phyloP scores from a whole-genome alignment of 768 basidiomycete genomes.

The Collybia nuda region DNA sequence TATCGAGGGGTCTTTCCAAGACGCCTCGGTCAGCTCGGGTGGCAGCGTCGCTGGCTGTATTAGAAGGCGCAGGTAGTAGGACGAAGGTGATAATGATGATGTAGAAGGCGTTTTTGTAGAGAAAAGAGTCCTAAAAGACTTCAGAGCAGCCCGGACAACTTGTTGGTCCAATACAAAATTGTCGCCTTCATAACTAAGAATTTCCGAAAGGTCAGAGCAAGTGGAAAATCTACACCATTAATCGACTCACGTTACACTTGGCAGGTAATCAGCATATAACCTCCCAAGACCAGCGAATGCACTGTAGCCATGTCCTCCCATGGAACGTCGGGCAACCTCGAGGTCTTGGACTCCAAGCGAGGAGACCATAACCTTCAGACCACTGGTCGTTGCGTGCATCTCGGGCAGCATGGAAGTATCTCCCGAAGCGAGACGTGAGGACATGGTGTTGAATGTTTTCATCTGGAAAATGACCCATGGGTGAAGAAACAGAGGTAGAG shows the following conservation, averaged over 20 bases:
- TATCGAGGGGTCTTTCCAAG: constrained; percentile 36
- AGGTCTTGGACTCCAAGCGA: constrained; percentile 53
- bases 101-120: constrained; percentile 22
- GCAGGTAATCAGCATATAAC: constrained; percentile 64
- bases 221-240: not conserved
- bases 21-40: constrained; percentile 15
- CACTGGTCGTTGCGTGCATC: constrained; percentile 69
- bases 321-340: constrained; percentile 64
- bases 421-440: constrained; percentile 47
- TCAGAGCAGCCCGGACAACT: constrained; percentile 70
- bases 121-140: constrained; percentile 44
- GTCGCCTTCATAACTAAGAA: constrained; percentile 68
- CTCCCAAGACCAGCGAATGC: constrained; percentile 65
- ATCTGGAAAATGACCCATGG: constrained; percentile 29
- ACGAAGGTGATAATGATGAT: constrained; percentile 43
- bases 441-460: constrained; percentile 49
- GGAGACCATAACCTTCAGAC: constrained; percentile 62
- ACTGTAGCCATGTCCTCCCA: constrained; percentile 81
- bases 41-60: constrained; percentile 18
- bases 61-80: constrained; percentile 58
- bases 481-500: not conserved
- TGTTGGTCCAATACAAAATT: constrained; percentile 78
- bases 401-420: constrained; percentile 68
- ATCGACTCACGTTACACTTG: constrained; percentile 55
- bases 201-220: no score